Evolutionary conservation across 2,329 filamentous ascomycete genomes (phyloP), one percentile per base, ranked within the genome.

Genomic region (Talaromyces verruculosus): DNA sequence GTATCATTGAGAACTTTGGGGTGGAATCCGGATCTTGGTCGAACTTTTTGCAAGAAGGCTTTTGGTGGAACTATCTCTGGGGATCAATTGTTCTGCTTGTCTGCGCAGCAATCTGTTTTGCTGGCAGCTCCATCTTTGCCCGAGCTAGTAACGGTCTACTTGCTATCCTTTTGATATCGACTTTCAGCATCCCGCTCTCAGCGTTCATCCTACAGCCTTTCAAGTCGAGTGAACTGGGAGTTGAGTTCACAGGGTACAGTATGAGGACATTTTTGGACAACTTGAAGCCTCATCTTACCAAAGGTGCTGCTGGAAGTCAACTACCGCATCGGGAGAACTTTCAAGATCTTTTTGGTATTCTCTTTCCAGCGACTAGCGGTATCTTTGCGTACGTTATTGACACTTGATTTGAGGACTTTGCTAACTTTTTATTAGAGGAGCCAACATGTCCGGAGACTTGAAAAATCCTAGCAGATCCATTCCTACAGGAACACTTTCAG

Each of bases 361-460:
- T 96, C 1, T 96, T 95, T 71, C 91, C 92, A 41, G 87, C 88
- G 2, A 89, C 87, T 2, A 86, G 86, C 5, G 83, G 81, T 4
- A 87, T 86, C 30, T 85, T 87, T 71, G 84, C 85, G 81, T 84
- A 75, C 70, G 80, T 43, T 41, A 15, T 22, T 4, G 5, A 60
- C 2, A 41, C 15, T 15, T 33, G 13, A 8, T 1, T n/a, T 11
- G 1, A 11, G 37, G 10, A 39, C 22, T 85, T 87, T 75, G 84
- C 87, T 67, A n/a, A 74, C 25, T 69, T 58, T 61, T 28, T 45
- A 59, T 35, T 60, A 84, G 83, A 55, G 93, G 93, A 19, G 92
- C 92, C 6, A 94, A 91, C 71, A 96, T 96, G 92, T 96, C 92
- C 7, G 92, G 92, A 19, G 92, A 96, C 74, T 78, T 96, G 60